A percentile compares a stretch with the other conserved stretches of the same genome.
Evolutionary conservation across 768 basidiomycete species (phyloP).

Genomic region (Lepiota brunneoincarnata): DNA sequence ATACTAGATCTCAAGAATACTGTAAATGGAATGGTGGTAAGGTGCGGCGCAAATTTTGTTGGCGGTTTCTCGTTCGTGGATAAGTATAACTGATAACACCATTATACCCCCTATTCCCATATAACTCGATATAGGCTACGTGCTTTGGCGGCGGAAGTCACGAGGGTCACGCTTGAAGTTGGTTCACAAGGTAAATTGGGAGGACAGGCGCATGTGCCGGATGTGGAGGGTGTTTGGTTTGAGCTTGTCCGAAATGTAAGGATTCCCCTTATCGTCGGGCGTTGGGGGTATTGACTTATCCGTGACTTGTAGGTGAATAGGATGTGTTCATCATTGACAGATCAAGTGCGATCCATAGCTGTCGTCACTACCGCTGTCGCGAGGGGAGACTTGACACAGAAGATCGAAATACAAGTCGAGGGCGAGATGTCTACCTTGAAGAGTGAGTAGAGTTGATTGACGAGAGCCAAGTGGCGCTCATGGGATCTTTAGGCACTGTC

Average conservation of each 20-base stretch:
- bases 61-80: not conserved
- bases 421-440: conserved; percentile 85
- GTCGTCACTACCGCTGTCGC: conserved; percentile 89
- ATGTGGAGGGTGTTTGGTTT: conserved; percentile 91
- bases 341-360: conserved; percentile 81
- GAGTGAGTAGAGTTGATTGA: conserved; percentile 25
- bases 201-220: conserved; percentile 83
- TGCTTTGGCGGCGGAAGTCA: conserved; percentile 78
- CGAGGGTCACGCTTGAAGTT: conserved; percentile 81
- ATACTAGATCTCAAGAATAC: conserved; percentile 78
- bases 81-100: not conserved
- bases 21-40: conserved; percentile 57
- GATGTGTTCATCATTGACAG: conserved; percentile 79
- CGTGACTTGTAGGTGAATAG: conserved; percentile 54
- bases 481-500: conserved; percentile 64
- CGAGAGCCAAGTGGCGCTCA: too few species aligned
- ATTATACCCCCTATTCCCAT: not conserved
- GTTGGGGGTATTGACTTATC: not conserved
- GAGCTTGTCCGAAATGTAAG: conserved; percentile 75
- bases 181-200: conserved; percentile 88
- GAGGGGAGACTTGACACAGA: conserved; percentile 86
- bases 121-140: conserved; percentile 48
- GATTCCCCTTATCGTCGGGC: conserved; percentile 5
- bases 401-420: conserved; percentile 88
- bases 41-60: too few species aligned